These are phyloP conservation scores for Xylaria cubensis DNA, from an alignment of 495 filamentous ascomycete species.

Conservation along the genomic window DNA sequence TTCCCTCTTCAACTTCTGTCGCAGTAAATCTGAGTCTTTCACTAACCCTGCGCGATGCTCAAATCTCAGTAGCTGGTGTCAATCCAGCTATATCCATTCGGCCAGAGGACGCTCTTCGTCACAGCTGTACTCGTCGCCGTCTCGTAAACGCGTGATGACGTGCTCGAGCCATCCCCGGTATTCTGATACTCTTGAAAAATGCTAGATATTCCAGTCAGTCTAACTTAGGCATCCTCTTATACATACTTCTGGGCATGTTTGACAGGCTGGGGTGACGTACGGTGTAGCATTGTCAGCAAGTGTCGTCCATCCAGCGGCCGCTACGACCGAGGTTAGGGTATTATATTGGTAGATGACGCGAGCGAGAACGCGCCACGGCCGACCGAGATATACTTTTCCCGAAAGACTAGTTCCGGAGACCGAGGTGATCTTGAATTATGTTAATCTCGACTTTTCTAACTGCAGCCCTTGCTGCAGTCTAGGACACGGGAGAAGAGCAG, in stretches of 20 bases:
- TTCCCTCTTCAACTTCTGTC: background rate
- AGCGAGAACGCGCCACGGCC: slow-evolving; percentile 10
- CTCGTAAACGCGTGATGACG: background rate
- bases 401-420: slow-evolving; percentile 2
- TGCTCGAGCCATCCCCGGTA: slow-evolving; percentile 3
- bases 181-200: background rate
- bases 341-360: slow-evolving; percentile 5
- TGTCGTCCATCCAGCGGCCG: background rate
- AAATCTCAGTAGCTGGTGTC: background rate
- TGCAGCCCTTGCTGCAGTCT: background rate
- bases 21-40: background rate
- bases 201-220: background rate
- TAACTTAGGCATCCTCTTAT: background rate
- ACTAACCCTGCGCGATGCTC: background rate
- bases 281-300: background rate
- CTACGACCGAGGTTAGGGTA: background rate
- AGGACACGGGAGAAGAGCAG: background rate
- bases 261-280: background rate
- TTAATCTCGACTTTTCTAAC: background rate
- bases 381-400: background rate
- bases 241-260: background rate
- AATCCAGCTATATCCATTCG: background rate
- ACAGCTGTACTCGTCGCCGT: background rate
- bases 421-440: background rate
- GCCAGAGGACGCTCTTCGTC: slow-evolving; percentile 1